These are phyloP conservation scores for Heterobasidion occidentale DNA, from an alignment of 1,284 basidiomycete genomes.

Conservation along the genomic window DNA sequence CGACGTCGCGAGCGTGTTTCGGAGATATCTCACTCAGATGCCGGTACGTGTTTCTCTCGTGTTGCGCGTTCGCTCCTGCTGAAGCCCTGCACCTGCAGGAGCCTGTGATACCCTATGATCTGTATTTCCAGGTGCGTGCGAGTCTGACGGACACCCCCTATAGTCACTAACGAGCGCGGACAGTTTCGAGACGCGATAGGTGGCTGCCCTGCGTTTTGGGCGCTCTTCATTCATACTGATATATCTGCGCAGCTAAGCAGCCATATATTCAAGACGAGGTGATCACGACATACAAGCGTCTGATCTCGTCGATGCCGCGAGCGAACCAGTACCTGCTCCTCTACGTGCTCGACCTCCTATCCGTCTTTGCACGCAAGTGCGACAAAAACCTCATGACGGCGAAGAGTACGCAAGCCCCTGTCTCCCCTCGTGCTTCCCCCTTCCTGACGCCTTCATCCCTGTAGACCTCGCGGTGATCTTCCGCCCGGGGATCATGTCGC, in stretches of 20 bases:
- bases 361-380: conserved; percentile 87
- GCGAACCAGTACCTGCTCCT: conserved; percentile 92
- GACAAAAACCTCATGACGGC: conserved; percentile 96
- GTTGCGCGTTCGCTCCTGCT: background rate
- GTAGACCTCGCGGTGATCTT: conserved; percentile 92
- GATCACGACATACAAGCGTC: conserved; percentile 72
- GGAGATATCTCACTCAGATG: conserved; percentile 94
- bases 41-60: conserved; percentile 52
- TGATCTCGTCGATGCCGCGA: conserved; percentile 81
- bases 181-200: conserved; percentile 81
- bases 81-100: conserved; percentile 40
- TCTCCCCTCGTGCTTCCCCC: background rate
- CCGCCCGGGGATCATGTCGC: conserved; percentile 86
- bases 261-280: conserved; percentile 61
- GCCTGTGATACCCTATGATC: conserved; percentile 82
- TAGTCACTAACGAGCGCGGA: conserved; percentile 4
- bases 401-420: conserved; percentile 55
- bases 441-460: background rate
- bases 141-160: background rate
- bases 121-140: conserved; percentile 76
- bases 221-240: conserved; percentile 2
- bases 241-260: conserved; percentile 43
- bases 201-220: conserved; percentile 25
- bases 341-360: conserved; percentile 93
- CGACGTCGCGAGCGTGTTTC: conserved; percentile 94